Percentiles rank a stretch among this genome's conserved stretches.
phyloP scores from a whole-genome alignment of 192 early-diverging fungal genomes.

The Entomortierella lignicola region DNA sequence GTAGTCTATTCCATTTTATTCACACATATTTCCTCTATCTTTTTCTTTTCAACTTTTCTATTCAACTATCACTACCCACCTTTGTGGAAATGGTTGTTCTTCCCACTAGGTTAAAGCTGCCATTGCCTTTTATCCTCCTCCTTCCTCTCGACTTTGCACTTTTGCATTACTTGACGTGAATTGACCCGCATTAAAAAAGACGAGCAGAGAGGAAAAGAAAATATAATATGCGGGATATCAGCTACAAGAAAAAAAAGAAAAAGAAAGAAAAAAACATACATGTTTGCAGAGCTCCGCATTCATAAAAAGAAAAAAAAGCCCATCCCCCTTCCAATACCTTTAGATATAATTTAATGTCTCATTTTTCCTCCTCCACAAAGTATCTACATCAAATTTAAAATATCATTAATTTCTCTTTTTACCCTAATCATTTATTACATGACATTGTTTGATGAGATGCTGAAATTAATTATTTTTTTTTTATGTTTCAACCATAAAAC shows the following conservation, averaged over 20 bases:
- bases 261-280: neutral
- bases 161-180: neutral
- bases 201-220: neutral
- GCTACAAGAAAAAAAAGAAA: constrained; percentile 8
- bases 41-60: neutral
- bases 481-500: neutral
- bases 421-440: neutral
- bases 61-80: constrained; percentile 3
- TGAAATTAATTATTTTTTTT: neutral
- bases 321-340: neutral
- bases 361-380: neutral
- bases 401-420: constrained; percentile 5
- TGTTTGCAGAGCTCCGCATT: neutral
- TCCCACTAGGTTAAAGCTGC: constrained; percentile 4
- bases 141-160: neutral
- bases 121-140: neutral
- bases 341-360: constrained; percentile 3
- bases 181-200: neutral
- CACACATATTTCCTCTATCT: neutral
- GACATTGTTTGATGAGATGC: no score
- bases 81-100: neutral
- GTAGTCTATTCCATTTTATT: constrained; percentile 3
- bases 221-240: no score
- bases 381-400: constrained; percentile 12
- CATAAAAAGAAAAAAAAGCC: neutral